Percentiles rank a stretch among this genome's conserved stretches.
Evolutionary conservation across 805 yeast species (phyloP).

Genomic region (Candida suzukii): DNA sequence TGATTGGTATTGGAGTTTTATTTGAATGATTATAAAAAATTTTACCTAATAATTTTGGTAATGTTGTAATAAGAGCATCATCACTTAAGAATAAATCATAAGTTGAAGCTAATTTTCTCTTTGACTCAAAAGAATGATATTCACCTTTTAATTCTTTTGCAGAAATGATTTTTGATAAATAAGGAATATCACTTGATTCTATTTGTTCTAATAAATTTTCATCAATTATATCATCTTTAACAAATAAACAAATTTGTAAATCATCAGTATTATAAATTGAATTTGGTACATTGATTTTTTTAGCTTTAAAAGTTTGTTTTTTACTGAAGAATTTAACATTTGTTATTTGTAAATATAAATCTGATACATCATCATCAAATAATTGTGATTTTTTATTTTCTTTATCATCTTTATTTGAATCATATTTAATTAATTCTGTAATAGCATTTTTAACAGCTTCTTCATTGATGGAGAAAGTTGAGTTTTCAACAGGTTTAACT

Average conservation of each 20-base stretch:
- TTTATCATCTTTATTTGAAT: constrained; percentile 25
- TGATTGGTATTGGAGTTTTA: constrained; percentile 65
- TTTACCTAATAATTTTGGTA: constrained; percentile 83
- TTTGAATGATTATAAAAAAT: constrained; percentile 52
- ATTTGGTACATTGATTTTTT: constrained; percentile 38
- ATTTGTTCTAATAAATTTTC: constrained; percentile 36
- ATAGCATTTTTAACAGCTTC: constrained; percentile 42
- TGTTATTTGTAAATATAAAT: constrained; percentile 54
- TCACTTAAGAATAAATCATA: constrained; percentile 81
- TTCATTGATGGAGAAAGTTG: constrained; percentile 11
- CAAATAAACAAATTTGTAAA: constrained; percentile 54
- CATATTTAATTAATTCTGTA: constrained; percentile 58
- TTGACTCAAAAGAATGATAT: constrained; percentile 82
- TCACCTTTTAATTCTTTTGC: constrained; percentile 73
- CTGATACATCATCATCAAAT: constrained; percentile 48
- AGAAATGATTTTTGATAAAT: constrained; percentile 52
- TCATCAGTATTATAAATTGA: constrained; percentile 39
- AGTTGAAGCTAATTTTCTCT: constrained; percentile 62
- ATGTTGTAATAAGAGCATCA: constrained; percentile 67
- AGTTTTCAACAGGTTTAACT: not conserved
- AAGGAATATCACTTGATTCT: constrained; percentile 39
- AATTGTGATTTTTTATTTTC: constrained; percentile 36
- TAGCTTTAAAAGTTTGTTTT: constrained; percentile 53
- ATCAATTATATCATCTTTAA: constrained; percentile 53
- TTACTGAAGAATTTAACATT: constrained; percentile 58